These are phyloP conservation scores for Botrytis tulipae DNA, from an alignment of 2,329 filamentous ascomycete species.

Conservation along the genomic window DNA sequence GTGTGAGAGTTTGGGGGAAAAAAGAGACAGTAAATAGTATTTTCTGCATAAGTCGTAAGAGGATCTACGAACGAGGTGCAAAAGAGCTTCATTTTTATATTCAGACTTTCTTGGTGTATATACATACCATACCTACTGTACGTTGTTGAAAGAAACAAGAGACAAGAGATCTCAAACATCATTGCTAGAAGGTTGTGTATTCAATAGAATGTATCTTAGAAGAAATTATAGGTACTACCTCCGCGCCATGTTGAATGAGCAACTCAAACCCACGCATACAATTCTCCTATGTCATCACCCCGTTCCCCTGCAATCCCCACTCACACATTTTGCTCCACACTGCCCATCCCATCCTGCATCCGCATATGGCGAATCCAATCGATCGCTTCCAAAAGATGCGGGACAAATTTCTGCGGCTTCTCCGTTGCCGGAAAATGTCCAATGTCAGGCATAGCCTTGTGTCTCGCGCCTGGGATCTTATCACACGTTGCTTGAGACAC, in stretches of 20 bases:
- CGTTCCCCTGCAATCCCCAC: no score
- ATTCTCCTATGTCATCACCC: background rate
- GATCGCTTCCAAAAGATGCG: background rate
- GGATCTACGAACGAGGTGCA: background rate
- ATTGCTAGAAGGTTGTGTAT: background rate
- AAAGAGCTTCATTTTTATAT: background rate
- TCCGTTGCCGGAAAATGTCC: conserved; percentile 14
- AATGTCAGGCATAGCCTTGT: background rate
- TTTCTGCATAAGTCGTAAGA: background rate
- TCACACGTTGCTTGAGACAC: conserved; percentile 22
- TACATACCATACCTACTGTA: background rate
- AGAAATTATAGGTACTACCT: background rate
- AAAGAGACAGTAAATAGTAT: no score
- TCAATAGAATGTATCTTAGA: background rate
- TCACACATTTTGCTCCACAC: background rate
- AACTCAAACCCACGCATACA: background rate
- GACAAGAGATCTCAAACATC: no score
- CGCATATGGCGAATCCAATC: background rate
- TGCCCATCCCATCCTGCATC: background rate
- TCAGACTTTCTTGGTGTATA: background rate
- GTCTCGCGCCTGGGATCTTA: background rate
- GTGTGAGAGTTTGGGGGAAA: no score
- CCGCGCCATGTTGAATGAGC: background rate
- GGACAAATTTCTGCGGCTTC: background rate
- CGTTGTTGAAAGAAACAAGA: no score